phyloP scores from a whole-genome alignment of 495 filamentous ascomycete species.

The Penicillium ochrochloron region DNA sequence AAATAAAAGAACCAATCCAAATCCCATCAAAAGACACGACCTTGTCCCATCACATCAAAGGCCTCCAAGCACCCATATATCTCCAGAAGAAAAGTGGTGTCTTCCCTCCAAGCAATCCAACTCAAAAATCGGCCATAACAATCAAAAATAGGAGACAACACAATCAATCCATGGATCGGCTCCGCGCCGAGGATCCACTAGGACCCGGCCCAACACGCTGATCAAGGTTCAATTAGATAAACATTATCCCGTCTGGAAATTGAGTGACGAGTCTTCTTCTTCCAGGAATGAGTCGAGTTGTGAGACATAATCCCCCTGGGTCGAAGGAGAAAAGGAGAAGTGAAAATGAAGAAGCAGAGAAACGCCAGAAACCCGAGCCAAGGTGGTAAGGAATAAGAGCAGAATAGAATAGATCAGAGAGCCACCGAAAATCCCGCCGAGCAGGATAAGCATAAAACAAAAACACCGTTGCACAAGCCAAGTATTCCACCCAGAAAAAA shows the following conservation, averaged over 20 bases:
- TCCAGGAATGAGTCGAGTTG: neutral
- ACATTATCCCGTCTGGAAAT: conserved; percentile 7
- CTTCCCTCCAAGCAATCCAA: neutral
- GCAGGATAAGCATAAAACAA: conserved; percentile 1
- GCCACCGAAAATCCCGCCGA: neutral
- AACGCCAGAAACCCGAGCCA: neutral
- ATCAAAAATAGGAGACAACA: neutral
- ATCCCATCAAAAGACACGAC: neutral
- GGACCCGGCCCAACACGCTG: neutral
- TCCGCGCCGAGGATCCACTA: conserved; percentile 1
- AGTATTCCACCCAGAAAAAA: conserved; percentile 7
- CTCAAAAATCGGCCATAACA: neutral
- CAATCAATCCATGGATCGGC: neutral
- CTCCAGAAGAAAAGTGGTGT: too few species aligned
- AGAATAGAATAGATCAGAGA: neutral
- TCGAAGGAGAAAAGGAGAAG: neutral
- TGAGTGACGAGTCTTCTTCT: neutral
- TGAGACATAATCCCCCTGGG: neutral
- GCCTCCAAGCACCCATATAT: neutral
- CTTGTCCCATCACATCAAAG: neutral
- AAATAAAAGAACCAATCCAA: neutral
- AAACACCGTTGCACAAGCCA: neutral
- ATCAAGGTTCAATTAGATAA: neutral
- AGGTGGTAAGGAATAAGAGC: neutral
- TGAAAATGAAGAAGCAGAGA: neutral